These are phyloP conservation scores for Viola pubescens DNA, from an alignment of 441 rosid genomes.

Conservation along the genomic window DNA sequence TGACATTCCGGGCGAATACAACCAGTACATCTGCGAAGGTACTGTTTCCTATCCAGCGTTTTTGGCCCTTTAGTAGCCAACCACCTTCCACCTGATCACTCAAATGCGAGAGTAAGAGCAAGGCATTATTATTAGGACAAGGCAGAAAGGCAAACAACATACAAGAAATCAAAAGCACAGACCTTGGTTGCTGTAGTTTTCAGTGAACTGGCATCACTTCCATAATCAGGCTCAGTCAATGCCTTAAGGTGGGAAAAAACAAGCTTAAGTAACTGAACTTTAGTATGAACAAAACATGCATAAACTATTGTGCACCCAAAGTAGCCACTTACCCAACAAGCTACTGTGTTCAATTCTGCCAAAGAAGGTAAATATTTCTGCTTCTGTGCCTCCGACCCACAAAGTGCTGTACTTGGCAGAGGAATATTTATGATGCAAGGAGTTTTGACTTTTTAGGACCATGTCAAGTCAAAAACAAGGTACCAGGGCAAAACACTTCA, in stretches of 20 bases:
- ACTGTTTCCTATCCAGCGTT: slow-evolving; percentile 97
- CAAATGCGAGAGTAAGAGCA: slow-evolving; percentile 3
- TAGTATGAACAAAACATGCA: neutral
- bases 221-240: slow-evolving; percentile 90
- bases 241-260: slow-evolving; percentile 37
- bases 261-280: neutral
- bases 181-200: slow-evolving; percentile 83
- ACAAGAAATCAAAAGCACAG: slow-evolving; percentile 11
- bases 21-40: slow-evolving; percentile 83
- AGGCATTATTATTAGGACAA: slow-evolving; percentile 10
- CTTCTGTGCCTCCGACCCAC: slow-evolving; percentile 91
- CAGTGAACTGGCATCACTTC: slow-evolving; percentile 88
- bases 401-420: slow-evolving; percentile 38
- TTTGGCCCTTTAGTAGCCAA: slow-evolving; percentile 84
- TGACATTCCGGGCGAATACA: slow-evolving; percentile 70
- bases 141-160: neutral
- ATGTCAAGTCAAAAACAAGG: neutral
- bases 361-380: slow-evolving; percentile 72
- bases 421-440: neutral
- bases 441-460: neutral
- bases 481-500: neutral
- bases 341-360: slow-evolving; percentile 57
- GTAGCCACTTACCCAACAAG: slow-evolving; percentile 72
- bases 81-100: slow-evolving; percentile 72
- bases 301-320: neutral